Evolutionary conservation across 129 eudicot genomes (phyloP).

Genomic region (Scalesia atractyloides): DNA sequence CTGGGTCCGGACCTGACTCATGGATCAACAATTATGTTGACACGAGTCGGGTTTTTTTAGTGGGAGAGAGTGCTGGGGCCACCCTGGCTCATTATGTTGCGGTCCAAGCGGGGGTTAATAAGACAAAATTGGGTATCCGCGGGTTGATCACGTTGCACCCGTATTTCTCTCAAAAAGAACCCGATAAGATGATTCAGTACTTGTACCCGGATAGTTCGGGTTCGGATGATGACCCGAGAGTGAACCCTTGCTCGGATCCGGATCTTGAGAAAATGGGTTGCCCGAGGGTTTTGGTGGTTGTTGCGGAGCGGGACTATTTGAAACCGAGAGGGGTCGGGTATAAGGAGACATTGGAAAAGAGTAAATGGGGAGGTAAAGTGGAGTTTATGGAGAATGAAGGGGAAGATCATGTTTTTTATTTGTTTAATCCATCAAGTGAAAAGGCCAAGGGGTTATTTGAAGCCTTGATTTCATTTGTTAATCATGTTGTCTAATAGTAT

Average conservation of each 20-base stretch:
- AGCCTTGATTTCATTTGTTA: constrained; percentile 24
- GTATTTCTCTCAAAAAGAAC: constrained; percentile 39
- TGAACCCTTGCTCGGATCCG: constrained; percentile 45
- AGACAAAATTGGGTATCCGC: constrained; percentile 11
- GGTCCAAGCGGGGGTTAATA: constrained; percentile 35
- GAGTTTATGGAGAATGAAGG: constrained; percentile 49
- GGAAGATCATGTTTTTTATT: constrained; percentile 43
- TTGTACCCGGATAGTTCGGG: constrained; percentile 40
- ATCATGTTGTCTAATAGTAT: not conserved
- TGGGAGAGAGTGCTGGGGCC: constrained; percentile 61
- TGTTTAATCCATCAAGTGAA: constrained; percentile 30
- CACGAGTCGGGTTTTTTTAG: constrained; percentile 31
- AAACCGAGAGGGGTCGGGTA: constrained; percentile 36
- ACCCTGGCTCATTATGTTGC: constrained; percentile 45
- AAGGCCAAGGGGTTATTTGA: constrained; percentile 30
- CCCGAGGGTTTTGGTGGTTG: constrained; percentile 27
- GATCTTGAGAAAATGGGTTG: constrained; percentile 37
- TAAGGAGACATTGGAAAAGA: constrained; percentile 29
- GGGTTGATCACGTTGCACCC: constrained; percentile 49
- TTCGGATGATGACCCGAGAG: constrained; percentile 39
- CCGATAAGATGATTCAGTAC: constrained; percentile 28
- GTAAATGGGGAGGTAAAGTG: constrained; percentile 39
- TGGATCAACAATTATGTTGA: constrained; percentile 53
- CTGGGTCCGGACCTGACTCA: constrained; percentile 39
- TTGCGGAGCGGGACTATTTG: constrained; percentile 34